phyloP scores from a whole-genome alignment of 495 filamentous ascomycete genomes.

The Entonaema liquescens region DNA sequence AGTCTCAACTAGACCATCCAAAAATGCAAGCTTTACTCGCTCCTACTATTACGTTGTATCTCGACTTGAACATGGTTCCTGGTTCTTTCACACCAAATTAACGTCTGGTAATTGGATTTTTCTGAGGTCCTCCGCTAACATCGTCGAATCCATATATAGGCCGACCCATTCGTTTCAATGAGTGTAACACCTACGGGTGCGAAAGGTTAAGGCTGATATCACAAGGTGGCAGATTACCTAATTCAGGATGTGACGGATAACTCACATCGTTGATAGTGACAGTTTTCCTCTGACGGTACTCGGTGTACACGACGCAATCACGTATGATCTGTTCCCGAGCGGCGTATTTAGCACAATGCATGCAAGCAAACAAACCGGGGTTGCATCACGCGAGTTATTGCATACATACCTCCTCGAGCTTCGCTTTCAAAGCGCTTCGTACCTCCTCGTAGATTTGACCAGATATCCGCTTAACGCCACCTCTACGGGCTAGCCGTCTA shows the following conservation, averaged over 20 bases:
- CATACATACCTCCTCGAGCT: slow-evolving; percentile 61
- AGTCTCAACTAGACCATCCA: background rate
- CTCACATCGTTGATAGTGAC: slow-evolving; percentile 72
- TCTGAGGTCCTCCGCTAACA: background rate
- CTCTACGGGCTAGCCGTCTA: slow-evolving; percentile 80
- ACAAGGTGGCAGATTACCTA: background rate
- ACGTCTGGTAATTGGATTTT: background rate
- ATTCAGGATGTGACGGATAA: slow-evolving; percentile 8
- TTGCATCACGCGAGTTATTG: slow-evolving; percentile 9
- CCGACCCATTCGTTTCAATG: slow-evolving; percentile 57
- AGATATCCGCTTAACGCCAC: slow-evolving; percentile 79
- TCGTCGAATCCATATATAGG: slow-evolving; percentile 63
- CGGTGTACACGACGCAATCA: slow-evolving; percentile 60
- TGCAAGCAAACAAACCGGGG: background rate
- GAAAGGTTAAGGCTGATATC: background rate
- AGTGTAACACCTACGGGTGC: slow-evolving; percentile 67
- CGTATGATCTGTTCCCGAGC: slow-evolving; percentile 57
- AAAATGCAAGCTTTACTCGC: background rate
- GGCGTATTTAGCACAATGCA: slow-evolving; percentile 10
- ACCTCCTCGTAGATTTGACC: slow-evolving; percentile 74
- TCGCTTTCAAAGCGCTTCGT: slow-evolving; percentile 61
- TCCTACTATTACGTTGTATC: background rate
- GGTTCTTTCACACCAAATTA: background rate
- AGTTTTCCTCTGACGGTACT: slow-evolving; percentile 64
- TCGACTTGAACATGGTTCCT: background rate